Evolutionary conservation across 2,329 filamentous ascomycete species (phyloP), one percentile per base, ranked within the genome.

Genomic region (Alternaria brassicicola): DNA sequence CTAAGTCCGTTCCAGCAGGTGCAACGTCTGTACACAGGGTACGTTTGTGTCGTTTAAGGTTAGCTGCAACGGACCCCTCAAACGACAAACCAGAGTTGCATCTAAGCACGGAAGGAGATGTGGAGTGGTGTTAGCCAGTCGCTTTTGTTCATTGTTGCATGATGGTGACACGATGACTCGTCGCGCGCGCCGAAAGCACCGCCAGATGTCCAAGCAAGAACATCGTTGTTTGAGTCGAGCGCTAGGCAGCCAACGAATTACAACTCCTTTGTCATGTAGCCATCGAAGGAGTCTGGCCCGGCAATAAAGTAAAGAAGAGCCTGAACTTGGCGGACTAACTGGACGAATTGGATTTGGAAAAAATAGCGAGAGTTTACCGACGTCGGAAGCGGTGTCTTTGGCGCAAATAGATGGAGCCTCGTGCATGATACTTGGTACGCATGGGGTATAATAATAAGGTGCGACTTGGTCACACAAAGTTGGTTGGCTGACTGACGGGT

Each of bases 81-180:
- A 54, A 57, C 55, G 51, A 46, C 50, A 45, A 41, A 58, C 17
- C 63, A 52, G 38, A 59, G 48, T 26, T 42, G 49, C 55, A 36
- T 42, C 39, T 51, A 25, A 51, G 39, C 31, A 53, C 59, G 59
- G 58, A 33, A 26, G 28, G 46, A 39, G 41, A 31, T 46, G 35
- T 38, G 41, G 38, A 60, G 59, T 64, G 41, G 49, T 57, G 43
- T 47, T 28, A 56, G 62, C 47, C 39, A 52, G 55, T 50, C 43
- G 60, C 60, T 57, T 55, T 59, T 38, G 51, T 59, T 61, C 55
- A 57, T 57, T 65, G 62, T 64, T 67, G 67, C 64, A 68, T 68
- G 49, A 63, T 60, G 56, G 62, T 48, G 55, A 60, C 53, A 55
- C 39, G 64, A 56, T 57, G 61, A 65, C 54, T 55, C 25, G 52